These are phyloP conservation scores for Mycena chlorophos DNA, from an alignment of 768 basidiomycete species.

Conservation along the genomic window DNA sequence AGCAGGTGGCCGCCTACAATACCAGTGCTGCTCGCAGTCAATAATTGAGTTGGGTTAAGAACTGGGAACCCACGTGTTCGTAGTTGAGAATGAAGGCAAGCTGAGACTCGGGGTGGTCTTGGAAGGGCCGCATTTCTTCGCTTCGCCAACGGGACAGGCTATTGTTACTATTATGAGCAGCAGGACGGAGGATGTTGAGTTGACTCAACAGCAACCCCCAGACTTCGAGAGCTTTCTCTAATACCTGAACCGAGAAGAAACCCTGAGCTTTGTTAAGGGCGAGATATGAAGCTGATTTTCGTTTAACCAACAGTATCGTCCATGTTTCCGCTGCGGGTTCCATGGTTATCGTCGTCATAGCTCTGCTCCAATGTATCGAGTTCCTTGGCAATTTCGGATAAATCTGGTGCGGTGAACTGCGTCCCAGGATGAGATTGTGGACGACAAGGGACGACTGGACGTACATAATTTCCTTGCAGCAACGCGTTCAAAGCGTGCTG, in stretches of 20 bases:
- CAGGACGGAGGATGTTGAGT: neutral
- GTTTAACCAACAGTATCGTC: slow-evolving; percentile 71
- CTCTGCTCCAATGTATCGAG: slow-evolving; percentile 67
- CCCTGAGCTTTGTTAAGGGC: slow-evolving; percentile 42
- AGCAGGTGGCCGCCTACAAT: slow-evolving; percentile 69
- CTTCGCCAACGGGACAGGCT: slow-evolving; percentile 85
- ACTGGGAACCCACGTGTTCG: slow-evolving; percentile 84
- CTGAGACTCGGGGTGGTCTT: slow-evolving; percentile 78
- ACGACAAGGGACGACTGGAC: slow-evolving; percentile 16
- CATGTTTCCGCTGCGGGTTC: slow-evolving; percentile 70
- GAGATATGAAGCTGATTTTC: neutral
- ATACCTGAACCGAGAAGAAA: slow-evolving; percentile 89
- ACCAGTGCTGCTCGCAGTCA: slow-evolving; percentile 88
- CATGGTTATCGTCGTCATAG: slow-evolving; percentile 50
- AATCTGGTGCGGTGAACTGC: slow-evolving; percentile 79
- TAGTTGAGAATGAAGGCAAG: slow-evolving; percentile 87
- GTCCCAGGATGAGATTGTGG: slow-evolving; percentile 15
- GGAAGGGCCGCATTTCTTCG: slow-evolving; percentile 76
- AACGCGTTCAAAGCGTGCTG: slow-evolving; percentile 84
- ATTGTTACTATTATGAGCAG: slow-evolving; percentile 17
- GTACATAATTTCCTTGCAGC: slow-evolving; percentile 55
- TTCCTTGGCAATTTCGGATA: slow-evolving; percentile 69
- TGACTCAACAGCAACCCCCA: slow-evolving; percentile 76
- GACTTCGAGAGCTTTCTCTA: slow-evolving; percentile 80
- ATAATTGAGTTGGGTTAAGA: slow-evolving; percentile 84